These are phyloP conservation scores for Ascochyta fabae DNA, from an alignment of 2,329 filamentous ascomycete species.

Conservation along the genomic window DNA sequence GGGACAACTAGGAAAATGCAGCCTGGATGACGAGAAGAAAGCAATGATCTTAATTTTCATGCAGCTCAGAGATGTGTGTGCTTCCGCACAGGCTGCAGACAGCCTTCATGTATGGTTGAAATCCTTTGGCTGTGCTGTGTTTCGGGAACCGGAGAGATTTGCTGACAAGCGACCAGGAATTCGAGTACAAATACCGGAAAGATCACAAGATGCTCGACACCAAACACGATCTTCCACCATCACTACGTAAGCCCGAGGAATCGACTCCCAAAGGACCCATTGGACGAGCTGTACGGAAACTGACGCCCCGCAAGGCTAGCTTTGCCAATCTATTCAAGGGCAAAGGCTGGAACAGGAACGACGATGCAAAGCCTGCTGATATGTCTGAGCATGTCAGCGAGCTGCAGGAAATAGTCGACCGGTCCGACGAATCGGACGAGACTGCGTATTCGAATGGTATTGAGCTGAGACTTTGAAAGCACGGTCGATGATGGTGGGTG, in stretches of 20 bases:
- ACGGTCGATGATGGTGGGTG: neutral
- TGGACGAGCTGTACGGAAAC: constrained; percentile 40
- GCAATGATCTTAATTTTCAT: constrained; percentile 40
- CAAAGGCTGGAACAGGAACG: constrained; percentile 37
- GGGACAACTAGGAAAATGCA: constrained; percentile 30
- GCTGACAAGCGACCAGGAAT: constrained; percentile 31
- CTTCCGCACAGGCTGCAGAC: constrained; percentile 37
- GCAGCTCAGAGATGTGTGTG: constrained; percentile 41
- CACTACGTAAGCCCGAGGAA: constrained; percentile 33
- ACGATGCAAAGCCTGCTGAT: constrained; percentile 18
- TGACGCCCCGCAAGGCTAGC: constrained; percentile 45
- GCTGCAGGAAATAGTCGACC: neutral
- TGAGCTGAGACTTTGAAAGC: neutral
- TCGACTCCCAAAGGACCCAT: constrained; percentile 32
- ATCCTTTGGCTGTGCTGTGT: too few relatives aligned
- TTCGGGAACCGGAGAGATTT: neutral
- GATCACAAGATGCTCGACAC: constrained; percentile 36
- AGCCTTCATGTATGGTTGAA: constrained; percentile 40
- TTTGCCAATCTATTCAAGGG: constrained; percentile 44
- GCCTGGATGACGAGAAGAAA: constrained; percentile 33
- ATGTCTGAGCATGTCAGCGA: constrained; percentile 2
- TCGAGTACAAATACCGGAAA: constrained; percentile 42
- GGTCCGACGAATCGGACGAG: neutral
- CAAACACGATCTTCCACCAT: constrained; percentile 21
- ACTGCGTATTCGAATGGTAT: neutral